Evolutionary conservation across 2,329 filamentous ascomycete species (phyloP).

Genomic region (Microcyclospora tardicrescens): DNA sequence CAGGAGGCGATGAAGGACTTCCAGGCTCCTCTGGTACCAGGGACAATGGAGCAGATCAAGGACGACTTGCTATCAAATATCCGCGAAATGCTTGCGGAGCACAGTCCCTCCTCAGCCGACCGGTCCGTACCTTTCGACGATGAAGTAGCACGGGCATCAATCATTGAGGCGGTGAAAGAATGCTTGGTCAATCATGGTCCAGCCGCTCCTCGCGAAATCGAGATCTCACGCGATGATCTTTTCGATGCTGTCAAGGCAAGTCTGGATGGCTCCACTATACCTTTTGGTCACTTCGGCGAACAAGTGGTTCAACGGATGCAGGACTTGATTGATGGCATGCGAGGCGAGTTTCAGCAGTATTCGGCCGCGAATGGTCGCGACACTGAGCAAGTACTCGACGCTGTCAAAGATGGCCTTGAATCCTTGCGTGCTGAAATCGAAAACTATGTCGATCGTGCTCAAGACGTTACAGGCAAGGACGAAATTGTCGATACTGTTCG

Average conservation of each 20-base stretch:
- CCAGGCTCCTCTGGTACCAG: constrained; percentile 56
- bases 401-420: constrained; percentile 77
- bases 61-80: constrained; percentile 78
- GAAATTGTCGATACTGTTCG: constrained; percentile 62
- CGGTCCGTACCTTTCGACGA: constrained; percentile 21
- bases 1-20: constrained; percentile 78
- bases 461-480: constrained; percentile 57
- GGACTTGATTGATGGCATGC: constrained; percentile 47
- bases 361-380: constrained; percentile 66
- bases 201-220: constrained; percentile 29
- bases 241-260: constrained; percentile 47
- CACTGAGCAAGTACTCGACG: constrained; percentile 78
- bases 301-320: constrained; percentile 49
- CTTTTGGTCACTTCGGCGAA: constrained; percentile 42
- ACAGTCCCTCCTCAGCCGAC: constrained; percentile 40
- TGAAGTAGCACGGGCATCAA: constrained; percentile 39
- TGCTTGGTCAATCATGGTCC: constrained; percentile 39
- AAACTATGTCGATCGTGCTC: constrained; percentile 60
- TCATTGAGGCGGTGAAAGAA: constrained; percentile 46
- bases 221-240: constrained; percentile 39
- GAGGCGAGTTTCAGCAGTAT: constrained; percentile 60
- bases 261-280: constrained; percentile 40
- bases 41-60: constrained; percentile 52
- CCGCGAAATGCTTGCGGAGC: constrained; percentile 72
- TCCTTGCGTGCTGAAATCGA: constrained; percentile 70